Base-by-base conservation (phyloP, 371 early-diverging fungal species). In the Synchytrium microbalum region DNA sequence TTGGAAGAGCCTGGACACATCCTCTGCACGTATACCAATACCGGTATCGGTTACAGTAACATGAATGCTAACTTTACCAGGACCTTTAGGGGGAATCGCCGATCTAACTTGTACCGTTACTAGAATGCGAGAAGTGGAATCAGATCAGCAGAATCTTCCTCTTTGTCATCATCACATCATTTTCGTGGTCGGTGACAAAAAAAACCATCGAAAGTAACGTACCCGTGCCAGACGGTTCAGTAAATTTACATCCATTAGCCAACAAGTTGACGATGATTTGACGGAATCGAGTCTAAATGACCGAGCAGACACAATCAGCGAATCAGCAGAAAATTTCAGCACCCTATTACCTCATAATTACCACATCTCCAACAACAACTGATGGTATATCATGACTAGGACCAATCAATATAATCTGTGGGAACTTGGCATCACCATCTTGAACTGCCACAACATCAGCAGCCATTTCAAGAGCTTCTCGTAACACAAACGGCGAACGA, bases 11-110 rank as follows among this genome's bases (percentile, higher is more conserved):
- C 73, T 76, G 57, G 66, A 69, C 8, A 67, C 64, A 52, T 82
- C 79, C 28, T 79, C 73, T 2, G 64, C 54, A 0, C 84, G 80
- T 58, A 87, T 84, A 23, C 87, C 85, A 55, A 84, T 82, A 27
- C 87, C 87, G 0, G 85, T 79, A 63, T 87, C 87, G 59, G 62
- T 68, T 14, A 86, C 84, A 8, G 76, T 69, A 60, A 83, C 30
- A 23, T 19, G 32, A 2, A 64, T 5, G 32, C 19, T 24, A 8
- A 24, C 55, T 46, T 52, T 64, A 19, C 60, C 46, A 3, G 23
- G 5, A 26, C 55, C 5, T 24, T 5, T 38, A 19, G 46, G 19
- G 19, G 46, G 46, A 38, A 19, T 38, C 46, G 46, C 19, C n/a
- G n/a, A n/a, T n/a, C n/a, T n/a, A n/a, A n/a, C n/a, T n/a, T n/a